phyloP scores from a whole-genome alignment of 768 basidiomycete species.

The Coprinellus micaceus region DNA sequence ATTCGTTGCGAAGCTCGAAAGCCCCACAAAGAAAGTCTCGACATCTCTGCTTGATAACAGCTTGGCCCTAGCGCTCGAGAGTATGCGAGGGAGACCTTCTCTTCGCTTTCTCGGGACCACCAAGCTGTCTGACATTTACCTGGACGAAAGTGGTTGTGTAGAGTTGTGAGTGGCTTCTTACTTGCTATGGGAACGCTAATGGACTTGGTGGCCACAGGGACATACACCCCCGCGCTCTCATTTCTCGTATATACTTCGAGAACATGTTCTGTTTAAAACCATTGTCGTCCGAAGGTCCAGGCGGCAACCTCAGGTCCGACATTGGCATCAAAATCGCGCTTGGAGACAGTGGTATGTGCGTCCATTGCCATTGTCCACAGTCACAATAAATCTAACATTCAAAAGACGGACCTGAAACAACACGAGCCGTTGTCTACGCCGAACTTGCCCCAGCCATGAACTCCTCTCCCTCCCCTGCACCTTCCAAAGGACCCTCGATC shows the following conservation, averaged over 20 bases:
- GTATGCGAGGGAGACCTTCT: constrained; percentile 71
- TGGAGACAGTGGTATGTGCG: constrained; percentile 66
- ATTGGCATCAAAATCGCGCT: constrained; percentile 65
- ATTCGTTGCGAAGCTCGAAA: constrained; percentile 52
- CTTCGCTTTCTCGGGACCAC: constrained; percentile 56
- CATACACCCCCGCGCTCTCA: constrained; percentile 59
- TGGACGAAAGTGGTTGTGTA: constrained; percentile 55
- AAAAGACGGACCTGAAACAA: constrained; percentile 66
- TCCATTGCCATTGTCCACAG: too few relatives aligned
- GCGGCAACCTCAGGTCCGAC: constrained; percentile 32
- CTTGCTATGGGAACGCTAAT: too few relatives aligned
- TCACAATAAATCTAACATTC: too few relatives aligned
- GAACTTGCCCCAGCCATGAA: constrained; percentile 16
- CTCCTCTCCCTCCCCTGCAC: constrained; percentile 14
- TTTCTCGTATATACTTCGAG: constrained; percentile 68
- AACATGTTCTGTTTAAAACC: constrained; percentile 58
- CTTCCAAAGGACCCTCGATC: constrained; percentile 22
- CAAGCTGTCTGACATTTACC: constrained; percentile 50
- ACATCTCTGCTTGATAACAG: constrained; percentile 56
- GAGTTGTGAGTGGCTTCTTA: constrained; percentile 25
- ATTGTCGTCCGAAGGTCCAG: constrained; percentile 22
- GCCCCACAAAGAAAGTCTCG: constrained; percentile 33
- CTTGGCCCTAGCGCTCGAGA: constrained; percentile 69
- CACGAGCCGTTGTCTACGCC: constrained; percentile 56
- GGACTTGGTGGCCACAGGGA: too few relatives aligned